phyloP scores from a whole-genome alignment of 2,329 filamentous ascomycete species.

The Beauveria asiatica region DNA sequence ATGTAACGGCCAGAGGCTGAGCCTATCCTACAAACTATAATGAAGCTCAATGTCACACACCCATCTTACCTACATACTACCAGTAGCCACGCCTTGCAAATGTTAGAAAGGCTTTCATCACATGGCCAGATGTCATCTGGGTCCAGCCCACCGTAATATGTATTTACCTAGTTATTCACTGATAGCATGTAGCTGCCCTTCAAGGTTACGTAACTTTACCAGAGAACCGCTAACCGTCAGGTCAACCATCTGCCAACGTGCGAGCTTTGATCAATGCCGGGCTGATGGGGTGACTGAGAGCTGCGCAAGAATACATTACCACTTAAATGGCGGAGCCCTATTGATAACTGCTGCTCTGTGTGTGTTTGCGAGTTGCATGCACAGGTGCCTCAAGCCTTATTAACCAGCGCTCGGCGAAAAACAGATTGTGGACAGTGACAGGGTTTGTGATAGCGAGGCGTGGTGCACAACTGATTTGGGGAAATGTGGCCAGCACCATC shows the following conservation, averaged over 20 bases:
- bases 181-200: neutral
- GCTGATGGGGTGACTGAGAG: neutral
- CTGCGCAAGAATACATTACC: neutral
- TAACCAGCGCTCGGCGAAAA: neutral
- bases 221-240: neutral
- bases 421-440: neutral
- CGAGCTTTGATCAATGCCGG: neutral
- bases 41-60: no score
- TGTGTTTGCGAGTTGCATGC: neutral
- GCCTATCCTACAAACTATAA: no score
- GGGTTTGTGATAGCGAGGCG: neutral
- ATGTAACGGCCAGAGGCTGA: no score
- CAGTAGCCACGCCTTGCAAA: no score
- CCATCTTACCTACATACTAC: no score
- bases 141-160: neutral
- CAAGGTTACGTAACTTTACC: constrained; percentile 4
- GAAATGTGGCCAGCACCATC: neutral
- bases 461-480: neutral
- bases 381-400: neutral
- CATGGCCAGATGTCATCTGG: no score
- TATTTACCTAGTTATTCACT: neutral
- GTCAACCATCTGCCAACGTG: no score
- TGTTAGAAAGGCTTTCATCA: no score
- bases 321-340: no score
- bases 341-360: neutral